Percentiles rank a stretch among this genome's conserved stretches.
Conservation (phyloP, 2,329 filamentous ascomycete genomes). For the Penicillium sclerotigenum region DNA sequence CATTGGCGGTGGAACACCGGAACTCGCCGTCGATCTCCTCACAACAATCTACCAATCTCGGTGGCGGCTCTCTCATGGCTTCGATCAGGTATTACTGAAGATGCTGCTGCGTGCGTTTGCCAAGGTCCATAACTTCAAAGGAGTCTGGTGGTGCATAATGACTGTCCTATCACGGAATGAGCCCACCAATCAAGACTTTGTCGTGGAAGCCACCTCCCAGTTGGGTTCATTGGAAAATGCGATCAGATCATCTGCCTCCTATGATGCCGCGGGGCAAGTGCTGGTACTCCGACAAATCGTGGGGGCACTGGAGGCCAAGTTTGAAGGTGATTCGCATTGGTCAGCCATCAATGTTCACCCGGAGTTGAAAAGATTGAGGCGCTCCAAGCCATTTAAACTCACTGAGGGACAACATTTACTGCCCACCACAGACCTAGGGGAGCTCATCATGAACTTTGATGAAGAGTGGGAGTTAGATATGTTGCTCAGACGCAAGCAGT, state of each 20-base stretch:
- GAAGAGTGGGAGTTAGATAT: slow-evolving; percentile 24
- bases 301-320: slow-evolving; percentile 9
- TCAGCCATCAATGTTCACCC: background rate
- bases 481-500: slow-evolving; percentile 8
- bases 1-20: slow-evolving; percentile 25
- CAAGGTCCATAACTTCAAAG: slow-evolving; percentile 28
- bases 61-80: slow-evolving; percentile 32
- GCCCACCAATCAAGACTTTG: slow-evolving; percentile 30
- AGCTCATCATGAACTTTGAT: slow-evolving; percentile 18
- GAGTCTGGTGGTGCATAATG: slow-evolving; percentile 42
- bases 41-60: slow-evolving; percentile 38
- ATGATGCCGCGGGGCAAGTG: background rate
- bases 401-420: background rate
- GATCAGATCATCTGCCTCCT: background rate
- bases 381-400: background rate
- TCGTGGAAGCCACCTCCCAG: slow-evolving; percentile 29
- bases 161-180: slow-evolving; percentile 36
- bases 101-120: slow-evolving; percentile 39
- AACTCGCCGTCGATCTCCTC: slow-evolving; percentile 35
- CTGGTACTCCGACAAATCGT: background rate
- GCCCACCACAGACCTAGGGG: slow-evolving; percentile 3
- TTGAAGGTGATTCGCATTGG: slow-evolving; percentile 9
- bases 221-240: background rate
- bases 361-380: slow-evolving; percentile 2
- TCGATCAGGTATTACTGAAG: slow-evolving; percentile 40